phyloP scores from a whole-genome alignment of 2,329 filamentous ascomycete species.

The Colletotrichum chrysophilum region DNA sequence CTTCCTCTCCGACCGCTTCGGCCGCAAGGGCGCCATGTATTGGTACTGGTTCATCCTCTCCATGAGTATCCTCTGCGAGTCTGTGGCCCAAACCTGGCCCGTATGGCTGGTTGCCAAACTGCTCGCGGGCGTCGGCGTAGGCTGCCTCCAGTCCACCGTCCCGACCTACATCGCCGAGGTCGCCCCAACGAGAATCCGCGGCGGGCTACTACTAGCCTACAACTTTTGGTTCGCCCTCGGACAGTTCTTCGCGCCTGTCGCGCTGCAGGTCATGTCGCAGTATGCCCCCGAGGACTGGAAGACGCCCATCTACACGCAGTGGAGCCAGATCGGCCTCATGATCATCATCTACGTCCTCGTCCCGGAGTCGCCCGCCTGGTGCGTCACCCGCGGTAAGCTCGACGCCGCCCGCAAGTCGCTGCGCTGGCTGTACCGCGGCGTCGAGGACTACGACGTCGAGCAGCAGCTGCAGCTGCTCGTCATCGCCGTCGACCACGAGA shows the following conservation, averaged over 20 bases:
- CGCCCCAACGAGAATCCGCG: slow-evolving; percentile 43
- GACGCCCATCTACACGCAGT: slow-evolving; percentile 48
- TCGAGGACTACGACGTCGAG: slow-evolving; percentile 32
- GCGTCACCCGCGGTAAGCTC: slow-evolving; percentile 28
- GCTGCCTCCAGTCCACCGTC: slow-evolving; percentile 45
- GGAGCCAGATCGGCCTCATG: slow-evolving; percentile 48
- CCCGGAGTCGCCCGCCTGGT: slow-evolving; percentile 46
- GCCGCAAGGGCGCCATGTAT: slow-evolving; percentile 36
- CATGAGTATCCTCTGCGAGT: slow-evolving; percentile 41
- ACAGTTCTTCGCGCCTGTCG: slow-evolving; percentile 45
- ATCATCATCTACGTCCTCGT: slow-evolving; percentile 40
- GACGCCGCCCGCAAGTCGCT: slow-evolving; percentile 25
- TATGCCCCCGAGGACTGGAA: slow-evolving; percentile 37
- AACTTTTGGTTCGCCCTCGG: slow-evolving; percentile 50
- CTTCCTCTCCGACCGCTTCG: slow-evolving; percentile 30
- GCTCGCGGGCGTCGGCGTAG: slow-evolving; percentile 42
- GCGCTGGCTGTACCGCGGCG: slow-evolving; percentile 25
- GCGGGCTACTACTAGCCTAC: slow-evolving; percentile 44
- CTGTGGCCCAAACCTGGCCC: slow-evolving; percentile 39
- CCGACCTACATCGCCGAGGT: slow-evolving; percentile 47
- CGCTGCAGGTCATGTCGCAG: slow-evolving; percentile 38
- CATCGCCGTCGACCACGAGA: slow-evolving; percentile 25
- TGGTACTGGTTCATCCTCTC: slow-evolving; percentile 34
- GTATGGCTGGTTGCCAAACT: slow-evolving; percentile 44
- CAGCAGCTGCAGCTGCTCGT: slow-evolving; percentile 29